phyloP scores from a whole-genome alignment of 2,329 filamentous ascomycete genomes.

The Talaromyces islandicus region DNA sequence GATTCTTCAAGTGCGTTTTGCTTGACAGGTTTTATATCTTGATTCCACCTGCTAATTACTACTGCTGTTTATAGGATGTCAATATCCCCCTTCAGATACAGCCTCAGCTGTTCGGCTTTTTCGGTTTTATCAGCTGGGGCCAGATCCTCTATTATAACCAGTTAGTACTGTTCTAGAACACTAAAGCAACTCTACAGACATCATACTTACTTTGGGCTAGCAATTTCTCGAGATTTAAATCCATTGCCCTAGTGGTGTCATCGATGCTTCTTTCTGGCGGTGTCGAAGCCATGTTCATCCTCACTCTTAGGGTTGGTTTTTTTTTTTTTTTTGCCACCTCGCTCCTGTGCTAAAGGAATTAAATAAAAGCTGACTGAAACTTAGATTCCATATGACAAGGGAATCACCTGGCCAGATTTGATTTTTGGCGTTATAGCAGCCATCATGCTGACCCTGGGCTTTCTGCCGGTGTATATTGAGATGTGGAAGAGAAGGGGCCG shows the following conservation, averaged over 20 bases:
- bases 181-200: not conserved
- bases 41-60: not conserved
- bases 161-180: slow-evolving; percentile 20
- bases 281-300: slow-evolving; percentile 51
- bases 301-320: slow-evolving; percentile 54
- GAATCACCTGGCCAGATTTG: slow-evolving; percentile 49
- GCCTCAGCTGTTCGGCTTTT: slow-evolving; percentile 47
- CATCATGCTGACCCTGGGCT: slow-evolving; percentile 50
- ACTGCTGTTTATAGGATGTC: slow-evolving; percentile 39
- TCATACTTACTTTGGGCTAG: slow-evolving; percentile 10
- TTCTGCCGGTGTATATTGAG: slow-evolving; percentile 58
- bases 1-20: slow-evolving; percentile 43
- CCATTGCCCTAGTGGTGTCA: slow-evolving; percentile 34
- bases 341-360: not conserved
- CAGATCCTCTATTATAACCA: slow-evolving; percentile 49
- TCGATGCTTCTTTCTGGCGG: slow-evolving; percentile 45
- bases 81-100: slow-evolving; percentile 51
- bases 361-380: not conserved
- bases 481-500: slow-evolving; percentile 56
- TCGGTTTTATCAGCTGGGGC: slow-evolving; percentile 47
- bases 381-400: slow-evolving; percentile 50
- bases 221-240: slow-evolving; percentile 41
- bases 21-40: not conserved
- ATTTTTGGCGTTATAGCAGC: slow-evolving; percentile 55
- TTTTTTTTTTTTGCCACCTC: too few species aligned